Evolutionary conservation across 176 grass and related monocot species (phyloP).

Genomic region (Musa beccarii): DNA sequence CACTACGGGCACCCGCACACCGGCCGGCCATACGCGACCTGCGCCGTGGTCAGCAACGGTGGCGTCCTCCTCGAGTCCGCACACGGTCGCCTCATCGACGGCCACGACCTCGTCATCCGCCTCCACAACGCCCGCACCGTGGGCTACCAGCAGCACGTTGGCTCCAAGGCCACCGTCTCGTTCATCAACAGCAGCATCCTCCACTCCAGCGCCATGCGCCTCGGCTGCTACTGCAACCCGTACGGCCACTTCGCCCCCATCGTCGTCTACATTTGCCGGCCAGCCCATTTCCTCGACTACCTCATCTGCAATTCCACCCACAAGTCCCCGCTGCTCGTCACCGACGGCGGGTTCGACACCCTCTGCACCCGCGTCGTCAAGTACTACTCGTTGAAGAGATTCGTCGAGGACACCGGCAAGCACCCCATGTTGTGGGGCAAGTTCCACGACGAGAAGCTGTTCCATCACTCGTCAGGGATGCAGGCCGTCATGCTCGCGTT

Average conservation of each 20-base stretch:
- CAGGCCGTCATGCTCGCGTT: constrained; percentile 60
- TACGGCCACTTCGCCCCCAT: constrained; percentile 41
- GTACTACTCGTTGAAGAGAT: constrained; percentile 70
- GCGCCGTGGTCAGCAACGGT: constrained; percentile 76
- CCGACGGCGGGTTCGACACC: constrained; percentile 59
- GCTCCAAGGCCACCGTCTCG: constrained; percentile 46
- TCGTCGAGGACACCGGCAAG: constrained; percentile 37
- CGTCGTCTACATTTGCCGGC: constrained; percentile 47
- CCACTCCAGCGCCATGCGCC: constrained; percentile 32
- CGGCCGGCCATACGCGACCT: constrained; percentile 24
- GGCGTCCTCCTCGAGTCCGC: constrained; percentile 48
- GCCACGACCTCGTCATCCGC: constrained; percentile 57
- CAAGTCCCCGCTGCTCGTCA: constrained; percentile 42
- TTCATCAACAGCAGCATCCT: constrained; percentile 87
- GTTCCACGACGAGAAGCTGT: constrained; percentile 55
- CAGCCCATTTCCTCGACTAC: constrained; percentile 46
- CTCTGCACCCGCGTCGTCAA: constrained; percentile 56
- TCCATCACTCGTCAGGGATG: constrained; percentile 82
- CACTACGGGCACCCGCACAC: constrained; percentile 6
- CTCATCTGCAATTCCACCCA: constrained; percentile 54
- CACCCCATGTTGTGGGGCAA: constrained; percentile 33
- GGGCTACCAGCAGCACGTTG: constrained; percentile 40
- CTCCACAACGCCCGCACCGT: constrained; percentile 67
- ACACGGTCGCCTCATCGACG: constrained; percentile 49
- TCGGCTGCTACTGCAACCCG: constrained; percentile 39